Conservation (phyloP, 2,329 filamentous ascomycete species). For the Byssothecium circinans region DNA sequence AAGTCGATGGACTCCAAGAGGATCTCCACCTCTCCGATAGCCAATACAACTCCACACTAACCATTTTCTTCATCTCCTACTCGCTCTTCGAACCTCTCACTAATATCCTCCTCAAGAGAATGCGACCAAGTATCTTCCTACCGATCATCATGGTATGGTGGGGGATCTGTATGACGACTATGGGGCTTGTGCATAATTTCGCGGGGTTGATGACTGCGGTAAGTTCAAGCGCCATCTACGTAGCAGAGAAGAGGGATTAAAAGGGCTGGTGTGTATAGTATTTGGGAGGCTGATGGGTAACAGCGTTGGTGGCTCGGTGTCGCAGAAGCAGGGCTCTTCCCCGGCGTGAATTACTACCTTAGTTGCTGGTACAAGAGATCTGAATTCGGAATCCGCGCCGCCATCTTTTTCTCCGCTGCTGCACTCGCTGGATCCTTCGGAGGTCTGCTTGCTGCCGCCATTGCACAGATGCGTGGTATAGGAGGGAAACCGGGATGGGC, state of each 20-base stretch:
- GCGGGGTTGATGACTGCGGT: conserved; percentile 64
- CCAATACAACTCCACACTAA: conserved; percentile 74
- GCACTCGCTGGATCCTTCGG: conserved; percentile 78
- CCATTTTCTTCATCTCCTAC: conserved; percentile 87
- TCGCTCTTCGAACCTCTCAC: conserved; percentile 75
- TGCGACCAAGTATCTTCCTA: conserved; percentile 77
- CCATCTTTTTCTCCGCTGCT: conserved; percentile 82
- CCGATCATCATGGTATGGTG: conserved; percentile 71
- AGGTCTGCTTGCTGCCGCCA: conserved; percentile 71
- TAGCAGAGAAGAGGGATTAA: too few species aligned
- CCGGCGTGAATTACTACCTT: conserved; percentile 73
- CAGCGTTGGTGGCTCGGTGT: conserved; percentile 66
- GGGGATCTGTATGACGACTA: conserved; percentile 70
- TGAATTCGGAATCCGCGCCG: conserved; percentile 78
- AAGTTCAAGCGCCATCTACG: conserved; percentile 14
- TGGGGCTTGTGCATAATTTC: conserved; percentile 67
- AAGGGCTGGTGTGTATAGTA: too few species aligned
- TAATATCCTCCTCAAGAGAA: conserved; percentile 76
- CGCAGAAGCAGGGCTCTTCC: conserved; percentile 69
- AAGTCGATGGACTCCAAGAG: conserved; percentile 58
- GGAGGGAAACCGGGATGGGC: conserved; percentile 49
- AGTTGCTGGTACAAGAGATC: conserved; percentile 76
- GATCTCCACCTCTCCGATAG: conserved; percentile 64
- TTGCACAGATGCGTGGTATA: conserved; percentile 68
- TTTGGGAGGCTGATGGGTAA: not conserved